Percentiles rank a stretch among this genome's conserved stretches.
phyloP scores from a whole-genome alignment of 106 monocot species.

The Platanthera guangdongensis region DNA sequence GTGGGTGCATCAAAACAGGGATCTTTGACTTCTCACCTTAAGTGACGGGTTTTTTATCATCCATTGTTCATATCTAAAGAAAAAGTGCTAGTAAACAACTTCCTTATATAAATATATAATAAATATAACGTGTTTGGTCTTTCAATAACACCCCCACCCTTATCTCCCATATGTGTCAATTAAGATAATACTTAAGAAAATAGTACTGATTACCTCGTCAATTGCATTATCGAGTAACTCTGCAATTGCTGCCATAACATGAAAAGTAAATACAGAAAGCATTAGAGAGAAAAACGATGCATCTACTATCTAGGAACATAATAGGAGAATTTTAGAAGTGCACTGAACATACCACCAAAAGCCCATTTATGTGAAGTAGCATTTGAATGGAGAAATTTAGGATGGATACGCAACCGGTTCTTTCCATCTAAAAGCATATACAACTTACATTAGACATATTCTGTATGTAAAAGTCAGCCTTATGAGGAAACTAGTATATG shows the following conservation, averaged over 20 bases:
- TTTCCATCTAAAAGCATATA: constrained; percentile 38
- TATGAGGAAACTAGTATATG: neutral
- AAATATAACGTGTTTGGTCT: neutral
- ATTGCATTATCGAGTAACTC: constrained; percentile 92
- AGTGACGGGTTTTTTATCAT: neutral
- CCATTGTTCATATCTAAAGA: neutral
- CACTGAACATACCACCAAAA: constrained; percentile 65
- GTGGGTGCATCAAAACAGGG: neutral
- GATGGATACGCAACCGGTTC: constrained; percentile 69
- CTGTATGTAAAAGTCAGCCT: neutral
- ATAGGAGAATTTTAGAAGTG: neutral
- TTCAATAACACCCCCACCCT: neutral
- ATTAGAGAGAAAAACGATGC: neutral
- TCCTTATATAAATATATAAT: neutral
- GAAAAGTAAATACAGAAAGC: constrained; percentile 4
- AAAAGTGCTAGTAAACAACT: neutral
- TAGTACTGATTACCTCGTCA: constrained; percentile 57
- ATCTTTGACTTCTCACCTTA: neutral
- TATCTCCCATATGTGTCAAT: neutral
- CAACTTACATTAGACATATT: neutral
- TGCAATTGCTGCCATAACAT: constrained; percentile 63
- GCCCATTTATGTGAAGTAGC: constrained; percentile 98
- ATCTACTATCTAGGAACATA: constrained; percentile 11
- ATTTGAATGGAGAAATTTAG: constrained; percentile 97
- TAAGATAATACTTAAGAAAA: neutral